Evolutionary conservation across 495 filamentous ascomycete genomes (phyloP).

Genomic region (Aspergillus sclerotiicarbonarius): DNA sequence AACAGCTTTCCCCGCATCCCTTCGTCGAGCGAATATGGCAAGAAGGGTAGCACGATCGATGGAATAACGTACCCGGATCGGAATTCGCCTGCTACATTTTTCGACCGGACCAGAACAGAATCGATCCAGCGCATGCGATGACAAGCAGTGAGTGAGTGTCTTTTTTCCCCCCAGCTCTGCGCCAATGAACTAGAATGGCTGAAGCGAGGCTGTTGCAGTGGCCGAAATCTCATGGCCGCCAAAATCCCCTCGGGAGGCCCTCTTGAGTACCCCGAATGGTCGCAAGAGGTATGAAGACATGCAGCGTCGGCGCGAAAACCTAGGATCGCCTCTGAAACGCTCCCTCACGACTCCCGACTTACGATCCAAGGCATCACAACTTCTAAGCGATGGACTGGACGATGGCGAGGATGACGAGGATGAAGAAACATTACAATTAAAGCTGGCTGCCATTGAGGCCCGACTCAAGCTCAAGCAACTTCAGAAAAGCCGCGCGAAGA

Average conservation of each 20-base stretch:
- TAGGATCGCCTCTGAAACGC: slow-evolving; percentile 62
- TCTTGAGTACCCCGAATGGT: slow-evolving; percentile 78
- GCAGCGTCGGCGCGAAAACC: slow-evolving; percentile 59
- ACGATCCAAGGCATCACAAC: slow-evolving; percentile 30
- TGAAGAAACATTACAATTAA: slow-evolving; percentile 81
- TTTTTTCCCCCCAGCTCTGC: too few species aligned
- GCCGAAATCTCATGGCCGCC: slow-evolving; percentile 75
- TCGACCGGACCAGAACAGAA: neutral
- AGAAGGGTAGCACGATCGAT: slow-evolving; percentile 4
- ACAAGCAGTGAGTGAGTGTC: slow-evolving; percentile 24
- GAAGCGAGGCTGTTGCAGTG: slow-evolving; percentile 25
- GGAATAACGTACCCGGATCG: neutral
- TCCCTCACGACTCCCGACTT: slow-evolving; percentile 41
- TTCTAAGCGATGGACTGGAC: slow-evolving; percentile 38
- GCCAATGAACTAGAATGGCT: neutral
- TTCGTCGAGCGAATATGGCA: slow-evolving; percentile 16
- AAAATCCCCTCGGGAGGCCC: slow-evolving; percentile 77
- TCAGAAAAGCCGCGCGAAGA: slow-evolving; percentile 54
- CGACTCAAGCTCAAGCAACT: slow-evolving; percentile 86
- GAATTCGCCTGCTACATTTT: neutral
- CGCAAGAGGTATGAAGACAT: slow-evolving; percentile 67
- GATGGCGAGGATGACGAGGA: slow-evolving; percentile 59
- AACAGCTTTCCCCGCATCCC: slow-evolving; percentile 17
- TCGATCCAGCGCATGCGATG: slow-evolving; percentile 7
- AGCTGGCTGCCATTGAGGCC: slow-evolving; percentile 82